Evolutionary conservation across 441 rosid genomes (phyloP), one percentile per base, ranked within the genome.

Genomic region (Codiaeum variegatum): DNA sequence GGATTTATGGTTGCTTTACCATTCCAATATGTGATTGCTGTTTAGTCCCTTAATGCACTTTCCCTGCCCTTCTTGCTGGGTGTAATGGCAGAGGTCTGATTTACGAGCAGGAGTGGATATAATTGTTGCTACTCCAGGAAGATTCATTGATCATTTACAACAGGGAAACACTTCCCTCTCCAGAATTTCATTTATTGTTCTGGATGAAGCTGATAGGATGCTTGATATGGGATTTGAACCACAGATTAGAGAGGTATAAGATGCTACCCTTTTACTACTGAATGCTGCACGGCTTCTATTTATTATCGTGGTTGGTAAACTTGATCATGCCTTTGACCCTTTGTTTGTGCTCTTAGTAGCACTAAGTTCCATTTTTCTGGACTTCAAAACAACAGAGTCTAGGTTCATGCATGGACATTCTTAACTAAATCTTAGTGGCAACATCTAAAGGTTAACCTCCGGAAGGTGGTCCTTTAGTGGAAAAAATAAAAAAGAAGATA

Each of bases 171-270:
- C 88, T 67, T 87, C 90, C 80, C 91, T 92, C 55, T 74, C 72
- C 51, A 93, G 90, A 82, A 82, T 90, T 70, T 90, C 96, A 31
- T 90, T 88, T 80, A 90, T 92, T 49, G 92, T 92, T 74, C 85
- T 90, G 59, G 96, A 92, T 74, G 97, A 92, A 84, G 97, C 97
- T 71, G 97, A 92, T 81, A 87, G 97, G 67, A 92, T 92, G 97
- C 79, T 92, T 70, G 97, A 92, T 81, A 92, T 92, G 97, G 97
- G 97, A 21, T 92, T 92, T 72, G 98, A 92, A 78, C 96, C 96
- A 46, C 98, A 92, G 78, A 90, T 92, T 76, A 75, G 96, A 79
- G 90, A 88, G 87, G 82, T 82, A 78, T 15, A 44, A 56, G 58
- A 36, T 44, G 21, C 47, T 44, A 6, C 32, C 34, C 49, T 11